Conservation (phyloP, 352 stramenopile species). For the Phytopythium sindhum region DNA sequence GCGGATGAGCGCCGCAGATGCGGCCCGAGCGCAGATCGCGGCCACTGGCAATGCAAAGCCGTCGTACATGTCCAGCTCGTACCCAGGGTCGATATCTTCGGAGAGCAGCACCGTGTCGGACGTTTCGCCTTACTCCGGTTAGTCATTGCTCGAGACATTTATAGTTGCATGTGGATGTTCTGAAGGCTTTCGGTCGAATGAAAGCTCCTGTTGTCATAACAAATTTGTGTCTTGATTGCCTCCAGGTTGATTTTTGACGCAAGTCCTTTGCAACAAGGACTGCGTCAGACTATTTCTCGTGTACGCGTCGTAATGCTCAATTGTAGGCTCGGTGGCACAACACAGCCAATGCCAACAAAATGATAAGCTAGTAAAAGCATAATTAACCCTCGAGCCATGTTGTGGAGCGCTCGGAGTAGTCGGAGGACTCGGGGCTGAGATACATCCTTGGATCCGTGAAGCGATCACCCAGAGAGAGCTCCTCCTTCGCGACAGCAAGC, state of each 20-base stretch:
- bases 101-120: constrained; percentile 8
- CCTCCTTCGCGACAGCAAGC: constrained; percentile 19
- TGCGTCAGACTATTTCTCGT: too few relatives aligned
- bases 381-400: background rate
- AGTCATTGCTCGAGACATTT: background rate
- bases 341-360: background rate
- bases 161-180: constrained; percentile 6
- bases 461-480: constrained; percentile 12
- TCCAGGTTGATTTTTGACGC: too few relatives aligned
- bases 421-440: constrained; percentile 5
- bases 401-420: background rate
- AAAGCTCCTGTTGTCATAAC: background rate
- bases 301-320: too few relatives aligned
- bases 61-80: constrained; percentile 2
- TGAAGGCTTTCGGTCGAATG: background rate
- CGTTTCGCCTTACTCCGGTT: constrained; percentile 12
- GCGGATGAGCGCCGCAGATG: constrained; percentile 18
- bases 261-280: too few relatives aligned
- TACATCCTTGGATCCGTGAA: constrained; percentile 12
- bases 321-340: too few relatives aligned
- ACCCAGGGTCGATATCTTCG: background rate
- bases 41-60: constrained; percentile 1
- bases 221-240: too few relatives aligned
- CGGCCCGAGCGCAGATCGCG: constrained; percentile 20
- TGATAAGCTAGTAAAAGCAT: background rate